A percentile compares a stretch with the other conserved stretches of the same genome.
phyloP scores from a whole-genome alignment of 2,329 filamentous ascomycete species.

The Aspergillus quadrilineatus region DNA sequence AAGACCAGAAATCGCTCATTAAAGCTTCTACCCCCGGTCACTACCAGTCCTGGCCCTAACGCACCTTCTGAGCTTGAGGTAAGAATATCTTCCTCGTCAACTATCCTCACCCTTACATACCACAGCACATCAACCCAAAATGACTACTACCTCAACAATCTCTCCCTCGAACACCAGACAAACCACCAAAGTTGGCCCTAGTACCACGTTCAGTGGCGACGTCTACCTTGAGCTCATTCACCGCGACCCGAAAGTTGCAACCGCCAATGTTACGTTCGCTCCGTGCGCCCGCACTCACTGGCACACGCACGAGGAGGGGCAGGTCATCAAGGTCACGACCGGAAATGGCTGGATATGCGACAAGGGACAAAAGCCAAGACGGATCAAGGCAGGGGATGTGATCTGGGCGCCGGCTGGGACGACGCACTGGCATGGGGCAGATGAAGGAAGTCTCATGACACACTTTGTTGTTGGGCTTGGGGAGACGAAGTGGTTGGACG shows the following conservation, averaged over 20 bases:
- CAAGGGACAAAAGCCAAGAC: conserved; percentile 37
- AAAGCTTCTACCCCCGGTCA: too few relatives aligned
- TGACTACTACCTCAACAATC: too few relatives aligned
- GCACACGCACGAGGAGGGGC: conserved; percentile 48
- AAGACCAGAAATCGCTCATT: too few relatives aligned
- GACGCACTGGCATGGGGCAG: conserved; percentile 49
- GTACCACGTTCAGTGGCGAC: too few relatives aligned
- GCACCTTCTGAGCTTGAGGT: too few relatives aligned
- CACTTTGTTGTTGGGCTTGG: conserved; percentile 24
- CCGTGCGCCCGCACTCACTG: conserved; percentile 47
- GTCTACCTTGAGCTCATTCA: too few relatives aligned
- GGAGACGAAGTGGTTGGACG: not conserved
- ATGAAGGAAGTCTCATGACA: conserved; percentile 41
- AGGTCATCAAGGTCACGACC: conserved; percentile 43
- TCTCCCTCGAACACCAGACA: too few relatives aligned
- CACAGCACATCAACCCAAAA: too few relatives aligned
- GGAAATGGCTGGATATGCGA: conserved; percentile 48
- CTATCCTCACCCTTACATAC: too few relatives aligned
- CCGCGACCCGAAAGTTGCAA: not conserved
- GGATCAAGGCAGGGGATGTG: conserved; percentile 43
- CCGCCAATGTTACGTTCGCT: not conserved
- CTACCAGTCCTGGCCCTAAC: too few relatives aligned
- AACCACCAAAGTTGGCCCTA: too few relatives aligned
- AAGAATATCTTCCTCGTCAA: too few relatives aligned
- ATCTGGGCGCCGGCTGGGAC: conserved; percentile 43